These are phyloP conservation scores for Westerdykella aurantiaca DNA, from an alignment of 2,329 filamentous ascomycete species.

Conservation along the genomic window DNA sequence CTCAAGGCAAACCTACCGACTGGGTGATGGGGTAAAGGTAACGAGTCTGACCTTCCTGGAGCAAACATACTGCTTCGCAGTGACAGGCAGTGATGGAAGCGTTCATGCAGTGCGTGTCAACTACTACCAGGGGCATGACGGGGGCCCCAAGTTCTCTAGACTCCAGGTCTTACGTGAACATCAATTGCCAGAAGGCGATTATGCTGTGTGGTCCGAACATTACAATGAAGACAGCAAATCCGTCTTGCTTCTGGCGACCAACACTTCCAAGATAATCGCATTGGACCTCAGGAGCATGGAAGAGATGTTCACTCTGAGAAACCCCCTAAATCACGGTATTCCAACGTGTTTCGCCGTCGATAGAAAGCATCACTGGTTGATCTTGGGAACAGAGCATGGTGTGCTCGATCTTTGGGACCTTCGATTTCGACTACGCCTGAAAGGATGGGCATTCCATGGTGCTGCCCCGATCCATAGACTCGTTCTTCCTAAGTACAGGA, in stretches of 20 bases:
- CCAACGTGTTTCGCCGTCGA: constrained; percentile 90
- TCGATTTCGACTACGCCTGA: constrained; percentile 82
- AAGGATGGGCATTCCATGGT: constrained; percentile 80
- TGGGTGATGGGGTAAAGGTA: constrained; percentile 65
- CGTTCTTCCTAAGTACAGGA: constrained; percentile 61
- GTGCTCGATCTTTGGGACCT: constrained; percentile 94
- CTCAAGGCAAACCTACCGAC: constrained; percentile 77
- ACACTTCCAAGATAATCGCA: constrained; percentile 73
- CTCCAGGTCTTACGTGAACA: constrained; percentile 67
- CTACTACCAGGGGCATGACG: constrained; percentile 51
- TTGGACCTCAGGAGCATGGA: constrained; percentile 85
- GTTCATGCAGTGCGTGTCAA: constrained; percentile 78
- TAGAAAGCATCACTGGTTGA: constrained; percentile 78
- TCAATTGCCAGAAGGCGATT: constrained; percentile 66
- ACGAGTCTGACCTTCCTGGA: constrained; percentile 86
- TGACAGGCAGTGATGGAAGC: constrained; percentile 82
- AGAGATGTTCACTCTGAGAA: constrained; percentile 71
- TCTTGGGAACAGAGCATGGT: constrained; percentile 87
- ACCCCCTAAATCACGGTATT: constrained; percentile 84
- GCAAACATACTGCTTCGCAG: constrained; percentile 88
- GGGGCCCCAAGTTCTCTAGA: constrained; percentile 66
- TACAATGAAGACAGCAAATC: constrained; percentile 77
- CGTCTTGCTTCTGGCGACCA: constrained; percentile 81
- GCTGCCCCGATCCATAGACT: constrained; percentile 76
- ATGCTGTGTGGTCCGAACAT: constrained; percentile 87